Evolutionary conservation across 1,284 basidiomycete species (phyloP).

Genomic region (Ustilago nuda): DNA sequence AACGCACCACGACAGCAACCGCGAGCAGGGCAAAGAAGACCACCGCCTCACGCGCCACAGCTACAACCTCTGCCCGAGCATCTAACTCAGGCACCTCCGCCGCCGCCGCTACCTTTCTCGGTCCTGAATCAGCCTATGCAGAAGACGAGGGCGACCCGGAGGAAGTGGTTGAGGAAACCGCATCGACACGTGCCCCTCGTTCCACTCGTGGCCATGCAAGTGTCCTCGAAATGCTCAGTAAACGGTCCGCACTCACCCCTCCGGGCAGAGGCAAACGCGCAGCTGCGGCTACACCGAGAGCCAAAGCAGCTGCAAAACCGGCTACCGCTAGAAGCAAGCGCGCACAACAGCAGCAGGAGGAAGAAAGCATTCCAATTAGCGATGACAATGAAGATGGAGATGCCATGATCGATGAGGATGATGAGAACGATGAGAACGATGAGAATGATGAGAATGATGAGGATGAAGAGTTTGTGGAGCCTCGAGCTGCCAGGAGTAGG

Average conservation of each 20-base stretch:
- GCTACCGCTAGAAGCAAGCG: neutral
- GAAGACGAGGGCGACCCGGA: slow-evolving; percentile 39
- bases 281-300: slow-evolving; percentile 1
- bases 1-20: slow-evolving; percentile 7
- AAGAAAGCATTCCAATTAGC: slow-evolving; percentile 46
- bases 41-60: slow-evolving; percentile 6
- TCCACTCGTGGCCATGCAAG: slow-evolving; percentile 25
- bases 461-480: slow-evolving; percentile 45
- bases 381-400: slow-evolving; percentile 8
- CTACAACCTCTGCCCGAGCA: slow-evolving; percentile 1
- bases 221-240: slow-evolving; percentile 38
- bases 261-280: slow-evolving; percentile 4
- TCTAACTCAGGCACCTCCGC: slow-evolving; percentile 9
- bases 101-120: slow-evolving; percentile 33
- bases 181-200: slow-evolving; percentile 21
- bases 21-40: slow-evolving; percentile 6
- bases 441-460: slow-evolving; percentile 15
- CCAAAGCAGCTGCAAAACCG: slow-evolving; percentile 1
- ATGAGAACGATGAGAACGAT: slow-evolving; percentile 26
- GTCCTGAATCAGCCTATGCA: slow-evolving; percentile 37
- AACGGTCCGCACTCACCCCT: slow-evolving; percentile 3
- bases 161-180: slow-evolving; percentile 21
- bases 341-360: slow-evolving; percentile 11
- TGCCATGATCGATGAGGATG: slow-evolving; percentile 31
- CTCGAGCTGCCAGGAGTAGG: slow-evolving; percentile 1